Evolutionary conservation across 176 grass and related monocot species (phyloP), one percentile per base, ranked within the genome.

Genomic region (Panicum miliaceum): DNA sequence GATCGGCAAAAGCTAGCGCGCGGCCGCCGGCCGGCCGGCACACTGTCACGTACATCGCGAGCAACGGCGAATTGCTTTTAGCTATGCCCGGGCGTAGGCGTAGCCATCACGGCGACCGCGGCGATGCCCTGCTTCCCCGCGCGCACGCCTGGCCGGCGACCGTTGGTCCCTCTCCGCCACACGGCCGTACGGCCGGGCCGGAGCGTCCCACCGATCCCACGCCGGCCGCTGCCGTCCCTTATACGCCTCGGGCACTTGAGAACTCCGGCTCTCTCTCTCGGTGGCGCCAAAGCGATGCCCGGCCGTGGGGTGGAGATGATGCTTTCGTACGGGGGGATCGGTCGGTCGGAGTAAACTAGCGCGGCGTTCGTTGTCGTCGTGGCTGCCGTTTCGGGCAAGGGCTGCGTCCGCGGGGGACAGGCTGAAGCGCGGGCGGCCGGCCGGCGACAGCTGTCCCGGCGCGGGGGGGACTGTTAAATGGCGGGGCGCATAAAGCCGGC

Each of bases 381-480:
- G 76, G 57, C 60, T 66, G 70, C 78, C 41, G 43, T 81, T 81
- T 87, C 48, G 27, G 84, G 76, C 75, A 79, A 71, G 75, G 37
- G 56, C 65, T 27, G 58, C 43, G 46, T 35, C 4, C 23, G 59
- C 29, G 60, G 48, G 12, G 11, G 59, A 22, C 38, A 75, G 38
- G 58, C 23, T 76, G 9, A 51, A 10, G 45, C 62, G 54, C 46
- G 45, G 51, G 15, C 7, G 63, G 2, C 56, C 7, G 4, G 58
- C 25, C 59, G 78, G 25, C 85, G 78, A 87, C 85, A 87, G 59
- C 60, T 87, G 85, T 87, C 77, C 85, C 85, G 25, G 48, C 70
- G 61, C 19, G 13, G 20, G 25, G 20, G 25, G 36, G 54, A n/a
- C 78, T 50, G 62, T 76, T 87, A 82, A 87, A 68, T 87, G 68